These are phyloP conservation scores for Aureobasidium sp. DNA, from an alignment of 2,329 filamentous ascomycete species.

Conservation along the genomic window DNA sequence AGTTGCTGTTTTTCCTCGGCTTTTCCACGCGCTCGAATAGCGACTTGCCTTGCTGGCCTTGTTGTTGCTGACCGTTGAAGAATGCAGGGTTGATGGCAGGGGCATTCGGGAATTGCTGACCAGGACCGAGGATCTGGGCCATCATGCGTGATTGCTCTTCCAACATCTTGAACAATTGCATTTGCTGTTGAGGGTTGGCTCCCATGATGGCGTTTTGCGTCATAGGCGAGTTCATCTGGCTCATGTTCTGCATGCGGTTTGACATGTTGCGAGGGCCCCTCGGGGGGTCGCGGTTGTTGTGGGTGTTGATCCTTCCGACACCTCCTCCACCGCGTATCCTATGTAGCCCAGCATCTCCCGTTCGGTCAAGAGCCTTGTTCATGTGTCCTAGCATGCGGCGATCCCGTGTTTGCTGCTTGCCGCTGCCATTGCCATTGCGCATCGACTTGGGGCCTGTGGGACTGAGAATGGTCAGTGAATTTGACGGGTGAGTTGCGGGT, in stretches of 20 bases:
- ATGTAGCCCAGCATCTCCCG: conserved; percentile 66
- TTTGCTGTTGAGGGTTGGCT: conserved; percentile 60
- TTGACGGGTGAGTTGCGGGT: not conserved
- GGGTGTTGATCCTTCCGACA: conserved; percentile 73
- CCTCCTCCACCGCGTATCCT: conserved; percentile 65
- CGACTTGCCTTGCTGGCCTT: conserved; percentile 43
- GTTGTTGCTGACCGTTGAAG: conserved; percentile 30
- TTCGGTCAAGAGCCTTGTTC: conserved; percentile 68
- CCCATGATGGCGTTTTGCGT: conserved; percentile 40
- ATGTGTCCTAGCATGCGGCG: conserved; percentile 76
- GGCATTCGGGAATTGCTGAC: conserved; percentile 37
- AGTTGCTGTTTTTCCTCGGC: conserved; percentile 49
- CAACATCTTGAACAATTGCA: conserved; percentile 58
- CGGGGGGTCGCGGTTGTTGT: conserved; percentile 58
- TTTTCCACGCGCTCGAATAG: conserved; percentile 65
- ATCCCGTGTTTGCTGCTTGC: conserved; percentile 35
- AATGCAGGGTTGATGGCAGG: conserved; percentile 50
- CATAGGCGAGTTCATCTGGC: conserved; percentile 35
- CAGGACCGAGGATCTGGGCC: conserved; percentile 53
- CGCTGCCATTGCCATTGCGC: conserved; percentile 58
- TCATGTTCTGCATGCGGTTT: conserved; percentile 35
- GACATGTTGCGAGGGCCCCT: conserved; percentile 57
- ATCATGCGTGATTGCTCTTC: conserved; percentile 75
- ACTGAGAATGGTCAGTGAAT: conserved; percentile 42
- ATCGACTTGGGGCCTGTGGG: conserved; percentile 93